Evolutionary conservation across 2,329 filamentous ascomycete species (phyloP), one percentile per base, ranked within the genome.

Genomic region (Raffaelea ambrosiae): DNA sequence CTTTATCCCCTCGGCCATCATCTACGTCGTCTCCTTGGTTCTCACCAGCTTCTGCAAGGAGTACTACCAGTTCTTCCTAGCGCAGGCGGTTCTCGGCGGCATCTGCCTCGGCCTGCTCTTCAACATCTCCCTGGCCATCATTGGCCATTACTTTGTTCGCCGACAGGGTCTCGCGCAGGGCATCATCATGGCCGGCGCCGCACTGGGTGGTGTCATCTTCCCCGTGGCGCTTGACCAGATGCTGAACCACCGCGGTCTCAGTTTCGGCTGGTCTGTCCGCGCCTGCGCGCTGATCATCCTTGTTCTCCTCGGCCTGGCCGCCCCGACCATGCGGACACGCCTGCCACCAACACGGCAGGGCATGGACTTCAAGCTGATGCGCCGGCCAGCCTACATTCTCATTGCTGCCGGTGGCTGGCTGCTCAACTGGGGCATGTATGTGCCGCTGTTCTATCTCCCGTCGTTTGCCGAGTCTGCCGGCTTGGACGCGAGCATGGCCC

Each of bases 361-460:
- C 10, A 44, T 57, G 8, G 50, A 55, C 40, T 48, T 48, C 68
- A 62, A 60, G 1, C 76, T 78, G 0, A 79, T 84, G 54, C 66
- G 59, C 39, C 79, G 83, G 55, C 54, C 64, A 0, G 67, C 77
- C 9, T 83, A 80, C 50, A 57, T 70, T 1, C 62, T 76, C 5
- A 46, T 57, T 2, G 51, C 57, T 4, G 47, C 47, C 9, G 55
- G 48, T 2, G 36, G 55, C 3, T 58, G 54, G 49, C 50, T 55
- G 39, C 53, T 55, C 38, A 57, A 67, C 56, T 60, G 65, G n/a
- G 57, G 55, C 45, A 70, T 73, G 57, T 73, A 77, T 53, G 71
- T 73, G 44, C 51, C 74, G 40, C 65, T 77, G 45, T 76, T 77
- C 60, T 78, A 74, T 60, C 66, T 76, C 21, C 71, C 76, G 49